A percentile compares a stretch with the other conserved stretches of the same genome.
These are phyloP conservation scores for Typha latifolia DNA, from an alignment of 176 grass and related monocot species.

Conservation along the genomic window DNA sequence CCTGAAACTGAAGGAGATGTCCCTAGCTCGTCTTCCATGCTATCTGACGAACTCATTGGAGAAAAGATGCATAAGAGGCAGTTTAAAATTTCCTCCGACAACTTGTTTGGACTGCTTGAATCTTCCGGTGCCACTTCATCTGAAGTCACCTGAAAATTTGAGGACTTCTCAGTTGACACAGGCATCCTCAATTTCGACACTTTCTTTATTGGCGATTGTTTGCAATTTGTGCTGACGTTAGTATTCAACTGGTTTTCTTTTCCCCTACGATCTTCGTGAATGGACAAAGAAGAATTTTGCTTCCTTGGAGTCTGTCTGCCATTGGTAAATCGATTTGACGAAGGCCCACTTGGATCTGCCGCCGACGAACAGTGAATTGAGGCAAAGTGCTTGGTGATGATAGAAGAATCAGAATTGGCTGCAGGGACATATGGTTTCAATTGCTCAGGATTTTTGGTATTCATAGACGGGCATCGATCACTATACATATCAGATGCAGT, in stretches of 20 bases:
- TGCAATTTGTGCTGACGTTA: conserved; percentile 30
- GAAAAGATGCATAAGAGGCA: conserved; percentile 79
- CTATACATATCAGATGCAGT: neutral
- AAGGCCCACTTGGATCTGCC: conserved; percentile 16
- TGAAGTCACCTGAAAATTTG: conserved; percentile 36
- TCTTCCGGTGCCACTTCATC: conserved; percentile 25
- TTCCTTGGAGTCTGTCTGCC: conserved; percentile 37
- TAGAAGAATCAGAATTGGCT: conserved; percentile 13
- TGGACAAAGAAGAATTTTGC: neutral
- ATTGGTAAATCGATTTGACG: conserved; percentile 12
- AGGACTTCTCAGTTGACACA: conserved; percentile 31
- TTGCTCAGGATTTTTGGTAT: conserved; percentile 20
- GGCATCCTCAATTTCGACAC: conserved; percentile 23
- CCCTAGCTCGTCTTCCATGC: conserved; percentile 36
- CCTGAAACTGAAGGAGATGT: conserved; percentile 54
- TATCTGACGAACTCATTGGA: conserved; percentile 26
- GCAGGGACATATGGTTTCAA: conserved; percentile 18
- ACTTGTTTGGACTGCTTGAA: conserved; percentile 48
- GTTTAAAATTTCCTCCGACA: conserved; percentile 80
- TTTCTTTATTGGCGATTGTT: conserved; percentile 41
- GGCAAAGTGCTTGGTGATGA: neutral
- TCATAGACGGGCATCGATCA: neutral
- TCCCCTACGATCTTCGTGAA: conserved; percentile 26
- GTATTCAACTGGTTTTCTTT: conserved; percentile 77
- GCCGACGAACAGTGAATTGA: conserved; percentile 15